These are phyloP conservation scores for Casuarina glauca DNA, from an alignment of 306 rosid genomes.

Conservation along the genomic window DNA sequence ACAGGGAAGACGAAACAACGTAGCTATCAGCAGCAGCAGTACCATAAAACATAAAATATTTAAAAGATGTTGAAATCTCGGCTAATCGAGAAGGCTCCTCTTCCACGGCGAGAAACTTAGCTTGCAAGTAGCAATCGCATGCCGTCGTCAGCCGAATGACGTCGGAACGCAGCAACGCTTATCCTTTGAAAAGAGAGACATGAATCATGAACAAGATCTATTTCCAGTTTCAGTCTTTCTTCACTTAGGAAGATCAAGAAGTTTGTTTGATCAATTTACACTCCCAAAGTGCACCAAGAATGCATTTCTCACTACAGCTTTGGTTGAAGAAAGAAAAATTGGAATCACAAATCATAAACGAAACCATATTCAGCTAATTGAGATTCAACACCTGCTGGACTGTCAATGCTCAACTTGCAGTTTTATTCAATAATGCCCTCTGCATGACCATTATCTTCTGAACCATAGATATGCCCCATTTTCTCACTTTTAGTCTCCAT, in stretches of 20 bases:
- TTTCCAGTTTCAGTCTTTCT: too few species aligned
- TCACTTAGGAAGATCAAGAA: not conserved
- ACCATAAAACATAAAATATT: too few species aligned
- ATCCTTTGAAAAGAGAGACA: too few species aligned
- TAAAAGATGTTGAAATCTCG: too few species aligned
- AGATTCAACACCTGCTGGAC: not conserved
- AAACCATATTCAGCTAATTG: not conserved
- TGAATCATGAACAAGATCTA: too few species aligned
- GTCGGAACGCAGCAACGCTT: too few species aligned
- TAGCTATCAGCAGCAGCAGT: too few species aligned
- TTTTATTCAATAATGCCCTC: constrained; percentile 9
- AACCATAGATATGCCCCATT: constrained; percentile 28
- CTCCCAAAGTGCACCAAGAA: not conserved
- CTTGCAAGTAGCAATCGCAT: too few species aligned
- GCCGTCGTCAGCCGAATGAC: too few species aligned
- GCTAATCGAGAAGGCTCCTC: too few species aligned
- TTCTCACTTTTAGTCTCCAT: constrained; percentile 30
- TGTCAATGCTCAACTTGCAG: constrained; percentile 1
- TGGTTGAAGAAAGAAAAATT: not conserved
- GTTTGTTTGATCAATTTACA: not conserved
- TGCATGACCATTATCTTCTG: constrained; percentile 13
- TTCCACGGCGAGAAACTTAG: too few species aligned
- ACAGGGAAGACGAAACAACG: too few species aligned
- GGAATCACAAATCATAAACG: not conserved
- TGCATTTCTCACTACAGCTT: not conserved